A percentile compares a stretch with the other conserved stretches of the same genome.
Conservation (phyloP, 805 yeast species). For the Candida parachauliodes region DNA sequence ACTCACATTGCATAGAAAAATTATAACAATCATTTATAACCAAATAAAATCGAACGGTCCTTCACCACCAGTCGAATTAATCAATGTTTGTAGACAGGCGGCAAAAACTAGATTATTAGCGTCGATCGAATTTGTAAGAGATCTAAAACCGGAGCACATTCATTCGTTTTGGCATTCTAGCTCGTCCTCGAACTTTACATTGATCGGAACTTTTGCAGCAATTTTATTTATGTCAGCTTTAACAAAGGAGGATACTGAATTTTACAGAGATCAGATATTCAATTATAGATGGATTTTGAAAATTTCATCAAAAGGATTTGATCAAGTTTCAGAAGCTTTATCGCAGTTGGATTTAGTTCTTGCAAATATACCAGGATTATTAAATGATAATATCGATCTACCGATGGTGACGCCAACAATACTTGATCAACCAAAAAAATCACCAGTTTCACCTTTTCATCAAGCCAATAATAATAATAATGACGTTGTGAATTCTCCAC, state of each 20-base stretch:
- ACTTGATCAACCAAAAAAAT: constrained; percentile 3
- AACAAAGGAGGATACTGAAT: constrained; percentile 56
- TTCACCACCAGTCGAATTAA: constrained; percentile 34
- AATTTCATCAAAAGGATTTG: constrained; percentile 72
- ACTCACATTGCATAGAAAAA: constrained; percentile 77
- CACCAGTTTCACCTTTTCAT: constrained; percentile 9
- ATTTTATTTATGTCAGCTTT: constrained; percentile 67
- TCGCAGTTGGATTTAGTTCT: constrained; percentile 67
- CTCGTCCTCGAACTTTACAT: constrained; percentile 70
- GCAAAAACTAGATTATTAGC: constrained; percentile 81
- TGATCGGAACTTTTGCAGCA: constrained; percentile 87
- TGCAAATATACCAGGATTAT: constrained; percentile 70
- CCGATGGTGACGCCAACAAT: constrained; percentile 36
- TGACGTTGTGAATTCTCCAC: background rate
- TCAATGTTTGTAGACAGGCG: constrained; percentile 72
- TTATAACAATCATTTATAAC: constrained; percentile 51
- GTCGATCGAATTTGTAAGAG: constrained; percentile 73
- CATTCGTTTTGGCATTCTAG: constrained; percentile 90
- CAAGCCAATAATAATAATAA: constrained; percentile 14
- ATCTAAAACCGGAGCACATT: constrained; percentile 75
- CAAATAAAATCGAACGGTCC: constrained; percentile 29
- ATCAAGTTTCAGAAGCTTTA: constrained; percentile 73
- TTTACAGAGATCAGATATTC: constrained; percentile 64
- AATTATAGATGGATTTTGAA: constrained; percentile 76
- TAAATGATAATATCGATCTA: constrained; percentile 35